Evolutionary conservation across 768 basidiomycete species (phyloP).

Genomic region (Collybia mongolica): DNA sequence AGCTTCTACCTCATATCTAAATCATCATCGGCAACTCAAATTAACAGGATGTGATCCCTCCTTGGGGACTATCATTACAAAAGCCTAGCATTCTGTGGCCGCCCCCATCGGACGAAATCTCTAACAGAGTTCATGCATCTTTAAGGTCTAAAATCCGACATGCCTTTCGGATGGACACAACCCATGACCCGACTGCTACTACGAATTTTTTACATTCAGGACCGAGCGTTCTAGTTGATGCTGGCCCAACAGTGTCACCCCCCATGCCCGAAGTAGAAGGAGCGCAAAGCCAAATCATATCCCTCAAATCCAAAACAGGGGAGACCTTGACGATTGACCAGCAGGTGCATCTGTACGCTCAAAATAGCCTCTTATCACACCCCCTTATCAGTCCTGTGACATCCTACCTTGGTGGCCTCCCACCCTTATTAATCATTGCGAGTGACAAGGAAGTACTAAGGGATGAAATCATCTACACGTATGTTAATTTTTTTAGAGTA

Average conservation of each 20-base stretch:
- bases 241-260: conserved; percentile 46
- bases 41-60: conserved; percentile 73
- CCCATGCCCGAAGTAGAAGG: conserved; percentile 27
- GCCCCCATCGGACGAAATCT: conserved; percentile 67
- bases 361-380: conserved; percentile 73
- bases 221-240: conserved; percentile 33
- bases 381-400: conserved; percentile 82
- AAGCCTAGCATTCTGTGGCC: conserved; percentile 82
- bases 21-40: background rate
- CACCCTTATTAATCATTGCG: conserved; percentile 81
- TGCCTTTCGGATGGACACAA: conserved; percentile 36
- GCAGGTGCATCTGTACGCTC: conserved; percentile 86
- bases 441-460: conserved; percentile 90
- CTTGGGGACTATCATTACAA: conserved; percentile 73
- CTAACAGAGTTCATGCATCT: conserved; percentile 51
- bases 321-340: conserved; percentile 53
- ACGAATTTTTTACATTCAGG: conserved; percentile 16
- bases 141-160: conserved; percentile 63
- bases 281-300: conserved; percentile 42
- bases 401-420: conserved; percentile 86
- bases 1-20: conserved; percentile 14
- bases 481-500: conserved; percentile 20
- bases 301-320: conserved; percentile 43
- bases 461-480: conserved; percentile 91
- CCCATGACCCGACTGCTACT: conserved; percentile 19